Evolutionary conservation across 2,329 filamentous ascomycete genomes (phyloP).

Genomic region (Fusarium camptoceras): DNA sequence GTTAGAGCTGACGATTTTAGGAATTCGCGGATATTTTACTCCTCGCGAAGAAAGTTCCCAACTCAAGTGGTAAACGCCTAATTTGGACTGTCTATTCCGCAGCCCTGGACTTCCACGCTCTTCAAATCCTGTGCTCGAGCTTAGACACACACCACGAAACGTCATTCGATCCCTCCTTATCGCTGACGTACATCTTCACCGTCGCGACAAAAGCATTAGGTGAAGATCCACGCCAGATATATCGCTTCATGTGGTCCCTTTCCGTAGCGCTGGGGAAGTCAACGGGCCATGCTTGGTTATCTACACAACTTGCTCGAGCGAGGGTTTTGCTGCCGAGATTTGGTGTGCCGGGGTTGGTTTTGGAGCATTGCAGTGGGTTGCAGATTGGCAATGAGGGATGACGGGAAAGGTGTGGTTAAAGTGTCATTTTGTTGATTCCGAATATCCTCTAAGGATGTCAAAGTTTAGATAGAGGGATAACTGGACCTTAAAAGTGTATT

Average conservation of each 20-base stretch:
- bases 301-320: slow-evolving; percentile 22
- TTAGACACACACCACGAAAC: slow-evolving; percentile 2
- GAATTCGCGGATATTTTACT: slow-evolving; percentile 40
- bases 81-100: slow-evolving; percentile 43
- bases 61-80: slow-evolving; percentile 33
- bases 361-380: slow-evolving; percentile 16
- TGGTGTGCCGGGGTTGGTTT: slow-evolving; percentile 26
- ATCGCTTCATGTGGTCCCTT: slow-evolving; percentile 42
- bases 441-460: no score
- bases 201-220: slow-evolving; percentile 35
- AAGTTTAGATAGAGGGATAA: background rate
- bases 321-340: slow-evolving; percentile 33
- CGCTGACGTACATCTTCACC: slow-evolving; percentile 19
- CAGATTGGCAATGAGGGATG: background rate
- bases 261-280: slow-evolving; percentile 34
- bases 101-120: slow-evolving; percentile 35
- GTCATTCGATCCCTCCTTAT: background rate
- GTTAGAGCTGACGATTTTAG: background rate
- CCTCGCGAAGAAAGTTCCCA: background rate
- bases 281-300: slow-evolving; percentile 24
- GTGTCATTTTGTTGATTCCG: no score
- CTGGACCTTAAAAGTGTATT: background rate
- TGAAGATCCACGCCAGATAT: slow-evolving; percentile 34
- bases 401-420: no score
- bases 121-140: slow-evolving; percentile 24